These are phyloP conservation scores for Trichoderma asperelloides DNA, from an alignment of 495 filamentous ascomycete genomes.

Conservation along the genomic window DNA sequence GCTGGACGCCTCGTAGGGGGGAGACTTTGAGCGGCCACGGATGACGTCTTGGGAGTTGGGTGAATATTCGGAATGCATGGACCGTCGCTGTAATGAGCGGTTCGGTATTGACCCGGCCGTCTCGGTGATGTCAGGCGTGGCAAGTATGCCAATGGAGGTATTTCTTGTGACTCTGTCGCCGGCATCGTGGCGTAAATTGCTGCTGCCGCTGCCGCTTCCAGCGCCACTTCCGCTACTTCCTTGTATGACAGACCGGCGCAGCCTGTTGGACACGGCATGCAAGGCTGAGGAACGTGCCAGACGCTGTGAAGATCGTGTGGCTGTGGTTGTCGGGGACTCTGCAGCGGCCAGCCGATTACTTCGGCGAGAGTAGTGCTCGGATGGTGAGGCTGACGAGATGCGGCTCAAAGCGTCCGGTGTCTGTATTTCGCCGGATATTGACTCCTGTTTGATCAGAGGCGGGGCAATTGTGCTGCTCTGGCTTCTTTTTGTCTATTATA, in stretches of 20 bases:
- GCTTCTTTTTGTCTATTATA: background rate
- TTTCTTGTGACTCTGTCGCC: background rate
- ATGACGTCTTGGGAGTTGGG: slow-evolving; percentile 27
- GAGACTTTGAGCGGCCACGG: slow-evolving; percentile 37
- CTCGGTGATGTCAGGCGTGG: slow-evolving; percentile 42
- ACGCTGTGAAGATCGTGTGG: background rate
- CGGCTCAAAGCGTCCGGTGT: background rate
- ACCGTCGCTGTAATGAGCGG: slow-evolving; percentile 24
- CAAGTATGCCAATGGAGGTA: slow-evolving; percentile 24
- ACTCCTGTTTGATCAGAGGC: background rate
- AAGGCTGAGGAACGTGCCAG: background rate
- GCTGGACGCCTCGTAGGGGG: slow-evolving; percentile 34
- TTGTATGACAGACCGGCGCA: background rate
- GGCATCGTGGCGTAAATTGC: background rate
- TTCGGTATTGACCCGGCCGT: slow-evolving; percentile 16
- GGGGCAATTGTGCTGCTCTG: background rate
- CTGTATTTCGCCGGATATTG: background rate
- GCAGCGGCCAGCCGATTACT: background rate
- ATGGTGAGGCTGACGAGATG: background rate
- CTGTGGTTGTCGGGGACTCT: background rate
- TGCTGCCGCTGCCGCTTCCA: background rate
- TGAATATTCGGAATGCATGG: slow-evolving; percentile 23
- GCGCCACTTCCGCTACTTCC: background rate
- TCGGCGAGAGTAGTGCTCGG: slow-evolving; percentile 4
- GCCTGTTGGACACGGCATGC: background rate